Evolutionary conservation across 2,329 filamentous ascomycete genomes (phyloP).

Genomic region (Scopulariopsis brevicaulis): DNA sequence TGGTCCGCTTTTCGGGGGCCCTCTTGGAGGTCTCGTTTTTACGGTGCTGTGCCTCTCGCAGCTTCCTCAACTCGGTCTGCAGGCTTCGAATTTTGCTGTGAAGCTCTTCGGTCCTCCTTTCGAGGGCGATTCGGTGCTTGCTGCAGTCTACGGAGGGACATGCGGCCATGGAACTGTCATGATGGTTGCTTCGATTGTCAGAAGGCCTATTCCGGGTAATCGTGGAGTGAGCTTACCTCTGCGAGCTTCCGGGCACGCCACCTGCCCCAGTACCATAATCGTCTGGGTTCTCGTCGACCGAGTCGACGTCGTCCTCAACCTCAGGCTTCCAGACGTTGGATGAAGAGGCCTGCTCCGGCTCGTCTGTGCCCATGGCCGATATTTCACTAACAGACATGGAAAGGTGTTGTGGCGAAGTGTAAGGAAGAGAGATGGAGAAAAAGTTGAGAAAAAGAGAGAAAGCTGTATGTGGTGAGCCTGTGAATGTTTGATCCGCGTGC

Average conservation of each 20-base stretch:
- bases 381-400: neutral
- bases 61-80: neutral
- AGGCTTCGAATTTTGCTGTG: neutral
- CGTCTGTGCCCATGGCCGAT: slow-evolving; percentile 3
- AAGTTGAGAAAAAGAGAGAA: too few species aligned
- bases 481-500: too few species aligned
- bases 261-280: neutral
- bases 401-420: neutral
- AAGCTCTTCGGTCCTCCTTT: neutral
- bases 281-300: neutral
- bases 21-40: neutral
- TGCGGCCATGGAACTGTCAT: neutral
- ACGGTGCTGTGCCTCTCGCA: neutral
- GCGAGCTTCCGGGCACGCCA: neutral
- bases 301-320: neutral
- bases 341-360: neutral
- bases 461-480: too few species aligned
- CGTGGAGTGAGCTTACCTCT: neutral
- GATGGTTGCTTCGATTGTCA: neutral
- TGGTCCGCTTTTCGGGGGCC: neutral
- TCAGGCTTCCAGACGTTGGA: neutral
- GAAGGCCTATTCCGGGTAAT: neutral
- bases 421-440: neutral
- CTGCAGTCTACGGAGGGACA: neutral
- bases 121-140: neutral